Conservation (phyloP, 441 rosid genomes). For the Daphne laureola region DNA sequence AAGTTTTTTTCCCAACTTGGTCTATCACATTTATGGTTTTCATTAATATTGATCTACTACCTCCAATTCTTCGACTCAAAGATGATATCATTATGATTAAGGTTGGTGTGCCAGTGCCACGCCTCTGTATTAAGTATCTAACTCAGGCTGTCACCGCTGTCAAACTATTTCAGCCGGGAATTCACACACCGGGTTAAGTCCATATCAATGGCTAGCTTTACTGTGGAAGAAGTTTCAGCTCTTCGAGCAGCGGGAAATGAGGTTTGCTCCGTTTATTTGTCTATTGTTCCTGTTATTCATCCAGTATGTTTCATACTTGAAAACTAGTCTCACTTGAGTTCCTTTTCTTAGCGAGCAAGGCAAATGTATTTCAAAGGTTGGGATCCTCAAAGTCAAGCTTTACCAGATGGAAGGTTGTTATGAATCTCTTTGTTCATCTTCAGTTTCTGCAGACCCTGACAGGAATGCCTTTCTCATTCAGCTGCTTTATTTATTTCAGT, state of each 20-base stretch:
- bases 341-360: constrained; percentile 54
- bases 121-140: not conserved
- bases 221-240: constrained; percentile 66
- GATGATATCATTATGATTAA: too few relatives aligned
- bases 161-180: constrained; percentile 52
- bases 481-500: constrained; percentile 33
- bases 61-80: too few relatives aligned
- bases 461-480: constrained; percentile 18
- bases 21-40: not conserved
- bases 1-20: not conserved
- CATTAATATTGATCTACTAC: not conserved
- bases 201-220: constrained; percentile 84
- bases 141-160: not conserved
- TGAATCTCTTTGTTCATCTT: constrained; percentile 7
- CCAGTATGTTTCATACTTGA: not conserved
- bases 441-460: not conserved
- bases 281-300: not conserved
- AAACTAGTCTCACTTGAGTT: constrained; percentile 7
- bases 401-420: constrained; percentile 74
- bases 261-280: constrained; percentile 28
- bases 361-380: constrained; percentile 61
- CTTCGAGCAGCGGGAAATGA: constrained; percentile 89
- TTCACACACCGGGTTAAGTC: constrained; percentile 91
- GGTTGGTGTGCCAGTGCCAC: too few relatives aligned
- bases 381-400: constrained; percentile 56